Evolutionary conservation across 1,284 basidiomycete genomes (phyloP).

Genomic region (Agroathelia rolfsii): DNA sequence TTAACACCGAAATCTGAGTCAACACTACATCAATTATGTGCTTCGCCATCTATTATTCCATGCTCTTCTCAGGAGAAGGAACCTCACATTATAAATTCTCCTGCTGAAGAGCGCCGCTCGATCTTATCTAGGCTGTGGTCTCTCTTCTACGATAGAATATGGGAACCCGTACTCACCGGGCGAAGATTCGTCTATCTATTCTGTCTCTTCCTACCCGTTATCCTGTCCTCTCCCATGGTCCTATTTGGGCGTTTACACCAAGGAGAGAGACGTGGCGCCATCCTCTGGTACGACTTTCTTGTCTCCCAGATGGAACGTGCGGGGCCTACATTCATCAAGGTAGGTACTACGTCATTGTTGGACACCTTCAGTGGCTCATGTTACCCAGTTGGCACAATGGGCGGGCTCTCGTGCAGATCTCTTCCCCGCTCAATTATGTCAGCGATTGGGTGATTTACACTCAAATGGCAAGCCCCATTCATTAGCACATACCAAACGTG

Average conservation of each 20-base stretch:
- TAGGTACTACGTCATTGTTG: conserved; percentile 21
- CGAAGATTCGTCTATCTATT: conserved; percentile 81
- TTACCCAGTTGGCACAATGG: conserved; percentile 86
- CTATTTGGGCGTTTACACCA: conserved; percentile 62
- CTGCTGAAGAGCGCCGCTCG: conserved; percentile 45
- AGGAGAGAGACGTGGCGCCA: conserved; percentile 75
- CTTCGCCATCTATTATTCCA: conserved; percentile 56
- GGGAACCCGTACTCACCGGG: conserved; percentile 83
- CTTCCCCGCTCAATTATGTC: conserved; percentile 89
- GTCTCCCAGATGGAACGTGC: conserved; percentile 89
- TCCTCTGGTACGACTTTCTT: conserved; percentile 93
- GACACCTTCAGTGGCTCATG: conserved; percentile 9
- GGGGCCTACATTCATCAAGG: conserved; percentile 97
- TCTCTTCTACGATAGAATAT: conserved; percentile 47
- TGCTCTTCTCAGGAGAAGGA: conserved; percentile 28
- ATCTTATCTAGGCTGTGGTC: conserved; percentile 32
- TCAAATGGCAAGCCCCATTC: conserved; percentile 84
- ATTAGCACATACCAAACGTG: conserved; percentile 70
- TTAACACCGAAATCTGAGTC: conserved; percentile 31
- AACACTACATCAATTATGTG: conserved; percentile 36
- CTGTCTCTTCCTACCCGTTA: conserved; percentile 80
- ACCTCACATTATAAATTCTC: conserved; percentile 40
- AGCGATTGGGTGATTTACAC: conserved; percentile 80
- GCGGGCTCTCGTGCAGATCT: conserved; percentile 92
- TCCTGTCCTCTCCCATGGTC: conserved; percentile 79